A percentile compares a stretch with the other conserved stretches of the same genome.
phyloP scores from a whole-genome alignment of 371 early-diverging fungal genomes.

The Lichtheimia ramosa region DNA sequence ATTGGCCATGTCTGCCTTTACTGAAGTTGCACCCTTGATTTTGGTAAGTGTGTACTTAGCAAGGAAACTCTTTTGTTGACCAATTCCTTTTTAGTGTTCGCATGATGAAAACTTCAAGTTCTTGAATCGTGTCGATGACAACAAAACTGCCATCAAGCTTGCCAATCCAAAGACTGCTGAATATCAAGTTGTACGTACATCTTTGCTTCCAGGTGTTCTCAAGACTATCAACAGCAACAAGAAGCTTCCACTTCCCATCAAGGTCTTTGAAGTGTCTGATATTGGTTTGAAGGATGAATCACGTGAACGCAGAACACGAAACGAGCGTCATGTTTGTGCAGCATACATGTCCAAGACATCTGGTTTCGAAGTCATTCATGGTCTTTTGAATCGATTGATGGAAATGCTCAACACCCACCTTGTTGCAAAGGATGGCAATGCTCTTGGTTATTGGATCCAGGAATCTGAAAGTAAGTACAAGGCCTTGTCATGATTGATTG shows the following conservation, averaged over 20 bases:
- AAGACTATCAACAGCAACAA: constrained; percentile 96
- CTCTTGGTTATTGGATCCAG: constrained; percentile 80
- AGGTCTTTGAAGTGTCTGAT: constrained; percentile 98
- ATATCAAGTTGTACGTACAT: constrained; percentile 95
- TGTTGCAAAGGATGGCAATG: constrained; percentile 38
- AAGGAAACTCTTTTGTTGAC: not conserved
- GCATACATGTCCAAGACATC: constrained; percentile 86
- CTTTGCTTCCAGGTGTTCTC: constrained; percentile 93
- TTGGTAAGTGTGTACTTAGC: constrained; percentile 57
- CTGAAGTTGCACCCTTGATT: constrained; percentile 95
- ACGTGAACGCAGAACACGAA: constrained; percentile 83
- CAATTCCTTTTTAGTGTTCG: constrained; percentile 71
- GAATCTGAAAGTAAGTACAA: constrained; percentile 67
- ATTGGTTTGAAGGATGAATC: constrained; percentile 87
- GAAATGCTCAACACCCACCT: constrained; percentile 67
- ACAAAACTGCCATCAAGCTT: constrained; percentile 82
- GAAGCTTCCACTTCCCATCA: constrained; percentile 90
- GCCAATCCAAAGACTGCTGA: constrained; percentile 97
- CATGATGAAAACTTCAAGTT: constrained; percentile 94
- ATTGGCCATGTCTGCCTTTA: constrained; percentile 92
- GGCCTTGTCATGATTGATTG: not conserved
- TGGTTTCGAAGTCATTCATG: constrained; percentile 96
- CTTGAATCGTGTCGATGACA: constrained; percentile 78
- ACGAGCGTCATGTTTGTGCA: constrained; percentile 90
- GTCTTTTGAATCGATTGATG: constrained; percentile 91